These are phyloP conservation scores for Silene coronaria DNA, from an alignment of 179 eudicot species.

Conservation along the genomic window DNA sequence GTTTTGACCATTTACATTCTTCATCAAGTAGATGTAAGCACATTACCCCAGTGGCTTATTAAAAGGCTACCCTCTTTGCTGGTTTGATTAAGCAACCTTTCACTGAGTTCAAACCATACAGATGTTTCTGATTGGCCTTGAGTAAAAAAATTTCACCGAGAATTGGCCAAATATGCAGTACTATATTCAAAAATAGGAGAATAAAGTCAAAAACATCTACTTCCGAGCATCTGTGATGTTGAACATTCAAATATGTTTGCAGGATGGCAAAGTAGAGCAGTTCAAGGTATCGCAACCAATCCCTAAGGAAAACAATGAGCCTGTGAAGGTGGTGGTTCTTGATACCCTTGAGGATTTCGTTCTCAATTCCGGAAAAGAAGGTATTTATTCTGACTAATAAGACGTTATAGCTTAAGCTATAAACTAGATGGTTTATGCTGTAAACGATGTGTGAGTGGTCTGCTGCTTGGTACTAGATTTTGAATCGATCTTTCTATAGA, in stretches of 20 bases:
- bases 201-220: no score
- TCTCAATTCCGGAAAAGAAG: slow-evolving; percentile 63
- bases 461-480: no score
- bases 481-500: no score
- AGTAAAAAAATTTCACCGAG: neutral
- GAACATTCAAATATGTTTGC: neutral
- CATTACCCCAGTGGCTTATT: no score
- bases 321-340: slow-evolving; percentile 76
- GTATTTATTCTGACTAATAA: slow-evolving; percentile 24
- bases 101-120: no score
- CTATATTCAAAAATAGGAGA: neutral
- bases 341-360: slow-evolving; percentile 60
- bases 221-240: no score
- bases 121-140: no score
- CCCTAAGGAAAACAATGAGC: slow-evolving; percentile 68
- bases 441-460: no score
- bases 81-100: no score
- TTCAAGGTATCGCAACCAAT: slow-evolving; percentile 59
- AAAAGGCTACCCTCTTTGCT: no score
- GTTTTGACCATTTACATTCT: neutral
- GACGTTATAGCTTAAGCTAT: neutral
- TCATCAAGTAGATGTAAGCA: neutral
- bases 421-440: neutral
- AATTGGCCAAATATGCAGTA: neutral
- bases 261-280: slow-evolving; percentile 60